Base-by-base conservation (phyloP, 208 protist species). In the Plasmodiophora brassicae region DNA sequence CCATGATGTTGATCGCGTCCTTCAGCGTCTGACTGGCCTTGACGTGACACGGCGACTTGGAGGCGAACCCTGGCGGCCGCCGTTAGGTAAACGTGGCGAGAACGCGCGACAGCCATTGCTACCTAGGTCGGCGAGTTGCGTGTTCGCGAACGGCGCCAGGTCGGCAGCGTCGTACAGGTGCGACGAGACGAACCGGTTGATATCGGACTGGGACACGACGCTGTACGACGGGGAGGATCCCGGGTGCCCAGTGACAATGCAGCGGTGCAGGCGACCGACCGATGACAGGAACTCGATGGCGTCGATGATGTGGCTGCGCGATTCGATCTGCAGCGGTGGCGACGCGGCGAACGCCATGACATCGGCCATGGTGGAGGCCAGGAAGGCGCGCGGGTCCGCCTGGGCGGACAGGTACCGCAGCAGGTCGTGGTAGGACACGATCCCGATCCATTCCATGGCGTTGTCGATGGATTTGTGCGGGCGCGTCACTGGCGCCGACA, bases 351-450 rank as follows among this genome's bases (percentile, higher is more conserved):
- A 14, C 10, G 5, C n/a, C 5, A 78, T 8, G 5, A 78, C 65
- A 14, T 78, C 41, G 5, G 10, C n/a, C n/a, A 78, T 36, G 20
- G 65, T 5, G 14, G 65, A 44, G 20, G 32, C 41, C 65, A 78
- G 32, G 14, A 38, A n/a, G 32, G 5, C 65, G 10, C 41, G 14
- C 32, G 10, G n/a, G n/a, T 78, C 65, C 41, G 65, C 14, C 41
- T 32, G 65, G 5, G 65, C 41, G 5, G 65, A n/a, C 10, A 78
- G 5, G n/a, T 44, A 78, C 41, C 5, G n/a, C 5, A 5, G n/a
- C n/a, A 78, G 65, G n/a, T 78, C 65, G n/a, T 78, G 65, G n/a
- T 32, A 78, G 5, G 65, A 78, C 5, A 78, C 65, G 41, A 78
- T n/a, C 10, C 32, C 65, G 5, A 78, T 32, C 65, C 65, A 78